Conservation (phyloP, 805 yeast species). For the Pichia nanzhaoensis region DNA sequence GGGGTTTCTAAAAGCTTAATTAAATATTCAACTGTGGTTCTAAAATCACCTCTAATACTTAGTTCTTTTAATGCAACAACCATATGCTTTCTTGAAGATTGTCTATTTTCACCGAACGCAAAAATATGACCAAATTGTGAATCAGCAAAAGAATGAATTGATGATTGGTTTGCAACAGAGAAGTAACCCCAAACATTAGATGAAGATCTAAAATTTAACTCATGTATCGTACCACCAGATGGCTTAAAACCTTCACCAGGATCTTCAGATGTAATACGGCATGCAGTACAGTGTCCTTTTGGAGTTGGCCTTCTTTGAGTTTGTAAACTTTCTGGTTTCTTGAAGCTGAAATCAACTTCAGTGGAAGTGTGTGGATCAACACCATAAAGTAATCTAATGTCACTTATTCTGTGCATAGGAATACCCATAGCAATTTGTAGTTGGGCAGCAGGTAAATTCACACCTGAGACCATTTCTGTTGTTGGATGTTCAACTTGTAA, state of each 20-base stretch:
- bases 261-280: slow-evolving; percentile 98
- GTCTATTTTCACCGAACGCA: slow-evolving; percentile 98
- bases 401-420: slow-evolving; percentile 90
- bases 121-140: slow-evolving; percentile 99
- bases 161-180: slow-evolving; percentile 93
- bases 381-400: slow-evolving; percentile 88
- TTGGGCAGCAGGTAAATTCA: slow-evolving; percentile 97
- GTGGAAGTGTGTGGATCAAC: slow-evolving; percentile 92
- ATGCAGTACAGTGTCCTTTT: slow-evolving; percentile 98
- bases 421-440: slow-evolving; percentile 99
- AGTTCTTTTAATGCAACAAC: slow-evolving; percentile 96
- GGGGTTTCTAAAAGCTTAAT: slow-evolving; percentile 94
- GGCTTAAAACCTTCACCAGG: slow-evolving; percentile 99
- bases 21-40: slow-evolving; percentile 95
- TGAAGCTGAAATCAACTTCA: slow-evolving; percentile 85
- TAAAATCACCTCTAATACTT: slow-evolving; percentile 95
- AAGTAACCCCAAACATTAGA: slow-evolving; percentile 99
- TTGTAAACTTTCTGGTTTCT: slow-evolving; percentile 58
- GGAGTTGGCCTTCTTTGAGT: slow-evolving; percentile 91
- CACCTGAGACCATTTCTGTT: slow-evolving; percentile 99
- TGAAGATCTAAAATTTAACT: slow-evolving; percentile 92
- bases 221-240: slow-evolving; percentile 93
- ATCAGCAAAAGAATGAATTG: slow-evolving; percentile 95
- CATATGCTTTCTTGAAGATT: slow-evolving; percentile 97
- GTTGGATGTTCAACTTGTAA: slow-evolving; percentile 99